These are phyloP conservation scores for Cercospora zeae-maydis DNA, from an alignment of 2,329 filamentous ascomycete species.

Conservation along the genomic window DNA sequence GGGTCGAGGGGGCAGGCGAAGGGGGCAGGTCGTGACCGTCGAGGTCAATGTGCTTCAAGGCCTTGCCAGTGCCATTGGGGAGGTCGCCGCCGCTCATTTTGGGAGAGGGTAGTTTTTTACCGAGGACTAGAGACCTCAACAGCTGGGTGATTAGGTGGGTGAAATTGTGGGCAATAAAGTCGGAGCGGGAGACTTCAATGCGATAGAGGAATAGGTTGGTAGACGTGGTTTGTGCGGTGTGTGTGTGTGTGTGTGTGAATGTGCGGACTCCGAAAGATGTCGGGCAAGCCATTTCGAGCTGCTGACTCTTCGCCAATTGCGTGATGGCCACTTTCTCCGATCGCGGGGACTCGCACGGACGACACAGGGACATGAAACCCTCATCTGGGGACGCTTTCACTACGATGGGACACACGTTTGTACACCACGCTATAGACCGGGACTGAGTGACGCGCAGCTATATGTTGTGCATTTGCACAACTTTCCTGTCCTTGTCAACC, in stretches of 20 bases:
- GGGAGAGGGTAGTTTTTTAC: conserved; percentile 32
- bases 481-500: conserved; percentile 47
- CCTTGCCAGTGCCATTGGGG: conserved; percentile 40
- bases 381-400: not conserved
- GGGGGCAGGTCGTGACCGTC: conserved; percentile 83
- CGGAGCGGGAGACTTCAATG: not conserved
- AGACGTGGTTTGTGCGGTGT: not conserved
- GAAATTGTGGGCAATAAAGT: conserved; percentile 30
- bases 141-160: conserved; percentile 23
- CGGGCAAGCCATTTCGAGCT: conserved; percentile 1
- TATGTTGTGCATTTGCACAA: conserved; percentile 33
- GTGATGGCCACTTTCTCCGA: conserved; percentile 1
- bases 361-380: not conserved
- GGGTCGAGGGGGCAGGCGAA: conserved; percentile 89
- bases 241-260: not conserved
- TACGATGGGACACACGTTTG: not conserved
- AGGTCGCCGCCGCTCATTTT: conserved; percentile 30
- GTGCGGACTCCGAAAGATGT: not conserved
- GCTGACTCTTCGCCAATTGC: conserved; percentile 2
- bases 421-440: not conserved
- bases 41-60: conserved; percentile 60
- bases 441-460: not conserved
- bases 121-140: conserved; percentile 34
- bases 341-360: not conserved
- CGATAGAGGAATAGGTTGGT: not conserved